These are phyloP conservation scores for Malassezia globosa DNA, from an alignment of 1,284 basidiomycete species.

Conservation along the genomic window DNA sequence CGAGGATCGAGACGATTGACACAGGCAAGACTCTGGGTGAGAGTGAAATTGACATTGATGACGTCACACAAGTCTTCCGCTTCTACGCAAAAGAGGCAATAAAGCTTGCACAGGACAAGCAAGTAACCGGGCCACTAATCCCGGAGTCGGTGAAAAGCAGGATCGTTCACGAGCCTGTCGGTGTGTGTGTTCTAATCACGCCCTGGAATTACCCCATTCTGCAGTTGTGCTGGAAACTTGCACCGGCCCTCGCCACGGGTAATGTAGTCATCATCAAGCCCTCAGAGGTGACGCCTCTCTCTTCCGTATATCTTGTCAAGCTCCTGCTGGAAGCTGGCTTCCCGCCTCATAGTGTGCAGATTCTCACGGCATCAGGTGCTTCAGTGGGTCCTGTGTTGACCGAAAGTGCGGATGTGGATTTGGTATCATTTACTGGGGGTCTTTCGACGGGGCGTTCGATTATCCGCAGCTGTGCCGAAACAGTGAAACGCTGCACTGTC, in stretches of 20 bases:
- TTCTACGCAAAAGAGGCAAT: constrained; percentile 43
- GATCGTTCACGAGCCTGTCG: constrained; percentile 39
- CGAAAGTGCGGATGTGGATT: constrained; percentile 35
- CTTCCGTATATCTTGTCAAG: constrained; percentile 39
- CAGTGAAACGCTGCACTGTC: constrained; percentile 43
- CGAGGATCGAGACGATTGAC: constrained; percentile 40
- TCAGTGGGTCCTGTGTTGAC: constrained; percentile 38
- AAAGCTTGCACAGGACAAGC: constrained; percentile 34
- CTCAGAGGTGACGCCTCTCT: constrained; percentile 46
- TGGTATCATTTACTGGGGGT: constrained; percentile 46
- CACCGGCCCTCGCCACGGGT: constrained; percentile 42
- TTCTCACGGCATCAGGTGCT: constrained; percentile 41
- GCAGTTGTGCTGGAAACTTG: constrained; percentile 46
- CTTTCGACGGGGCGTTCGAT: constrained; percentile 40
- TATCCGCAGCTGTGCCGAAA: constrained; percentile 34
- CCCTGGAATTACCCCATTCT: constrained; percentile 47
- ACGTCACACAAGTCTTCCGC: constrained; percentile 43
- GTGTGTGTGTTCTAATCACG: constrained; percentile 44
- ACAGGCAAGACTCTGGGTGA: constrained; percentile 45
- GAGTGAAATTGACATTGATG: constrained; percentile 41
- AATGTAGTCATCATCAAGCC: constrained; percentile 46
- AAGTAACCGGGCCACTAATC: constrained; percentile 29
- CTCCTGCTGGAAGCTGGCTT: constrained; percentile 42
- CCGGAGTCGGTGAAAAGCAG: constrained; percentile 35
- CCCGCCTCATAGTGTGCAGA: constrained; percentile 31